A percentile compares a stretch with the other conserved stretches of the same genome.
Conservation (phyloP, 2,329 filamentous ascomycete species). For the Leptographium flavum region DNA sequence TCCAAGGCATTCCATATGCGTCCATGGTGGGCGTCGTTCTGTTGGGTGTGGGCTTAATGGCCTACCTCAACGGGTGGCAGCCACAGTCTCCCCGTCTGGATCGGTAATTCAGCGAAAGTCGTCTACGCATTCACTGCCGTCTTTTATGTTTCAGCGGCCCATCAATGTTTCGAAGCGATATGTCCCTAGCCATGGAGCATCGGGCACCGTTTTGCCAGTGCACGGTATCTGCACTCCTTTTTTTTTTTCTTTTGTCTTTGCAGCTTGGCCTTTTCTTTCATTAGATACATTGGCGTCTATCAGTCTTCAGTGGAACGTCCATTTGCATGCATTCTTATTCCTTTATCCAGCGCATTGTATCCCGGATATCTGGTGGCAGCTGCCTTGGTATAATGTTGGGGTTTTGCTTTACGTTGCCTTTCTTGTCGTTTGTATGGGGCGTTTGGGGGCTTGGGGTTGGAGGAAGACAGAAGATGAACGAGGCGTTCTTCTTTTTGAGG, state of each 20-base stretch:
- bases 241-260: neutral
- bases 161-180: too few relatives aligned
- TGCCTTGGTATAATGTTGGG: neutral
- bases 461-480: neutral
- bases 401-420: neutral
- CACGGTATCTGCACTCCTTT: neutral
- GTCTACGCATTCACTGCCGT: neutral
- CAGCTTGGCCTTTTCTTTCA: neutral
- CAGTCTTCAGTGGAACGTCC: neutral
- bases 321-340: neutral
- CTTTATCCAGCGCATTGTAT: neutral
- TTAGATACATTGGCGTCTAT: conserved; percentile 1
- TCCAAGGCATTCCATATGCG: conserved; percentile 57
- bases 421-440: neutral
- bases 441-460: neutral
- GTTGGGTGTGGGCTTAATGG: conserved; percentile 72
- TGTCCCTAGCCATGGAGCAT: too few relatives aligned
- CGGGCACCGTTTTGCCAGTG: too few relatives aligned
- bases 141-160: too few relatives aligned
- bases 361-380: neutral
- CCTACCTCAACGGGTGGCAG: conserved; percentile 75
- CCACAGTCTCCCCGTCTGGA: conserved; percentile 22
- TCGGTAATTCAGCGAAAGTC: conserved; percentile 11
- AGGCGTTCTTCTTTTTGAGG: neutral
- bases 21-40: conserved; percentile 74